Evolutionary conservation across 768 basidiomycete species (phyloP).

Genomic region (Russula sp.): DNA sequence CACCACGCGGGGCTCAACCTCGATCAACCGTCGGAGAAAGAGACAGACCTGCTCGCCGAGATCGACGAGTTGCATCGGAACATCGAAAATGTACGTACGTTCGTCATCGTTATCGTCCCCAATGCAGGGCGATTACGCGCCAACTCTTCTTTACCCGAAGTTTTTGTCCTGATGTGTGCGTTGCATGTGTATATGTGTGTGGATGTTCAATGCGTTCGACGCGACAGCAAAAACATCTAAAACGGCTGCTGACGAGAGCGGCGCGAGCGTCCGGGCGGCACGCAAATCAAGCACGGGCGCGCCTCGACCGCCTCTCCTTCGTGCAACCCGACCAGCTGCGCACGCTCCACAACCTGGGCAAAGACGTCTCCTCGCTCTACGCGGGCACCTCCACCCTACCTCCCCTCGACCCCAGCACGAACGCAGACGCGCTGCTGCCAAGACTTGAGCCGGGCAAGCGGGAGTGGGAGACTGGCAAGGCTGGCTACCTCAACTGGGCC

Average conservation of each 20-base stretch:
- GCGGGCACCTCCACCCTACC: constrained; percentile 43
- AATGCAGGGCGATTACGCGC: no score
- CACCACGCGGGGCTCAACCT: constrained; percentile 73
- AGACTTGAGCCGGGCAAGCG: constrained; percentile 56
- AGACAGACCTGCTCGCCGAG: constrained; percentile 47
- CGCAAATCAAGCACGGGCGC: constrained; percentile 40
- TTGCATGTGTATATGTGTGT: no score
- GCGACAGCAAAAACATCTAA: constrained; percentile 57
- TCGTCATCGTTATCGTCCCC: no score
- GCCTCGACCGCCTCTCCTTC: constrained; percentile 37
- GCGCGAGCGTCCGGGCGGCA: constrained; percentile 41
- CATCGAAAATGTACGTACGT: constrained; percentile 59
- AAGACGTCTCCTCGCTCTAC: constrained; percentile 40
- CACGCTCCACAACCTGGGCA: constrained; percentile 34
- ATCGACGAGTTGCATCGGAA: constrained; percentile 58
- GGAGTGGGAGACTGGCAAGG: constrained; percentile 68
- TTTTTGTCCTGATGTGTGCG: no score
- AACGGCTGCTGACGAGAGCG: constrained; percentile 48
- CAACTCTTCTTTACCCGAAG: no score
- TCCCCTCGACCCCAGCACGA: constrained; percentile 20
- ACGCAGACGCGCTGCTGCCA: constrained; percentile 10
- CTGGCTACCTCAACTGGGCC: constrained; percentile 77
- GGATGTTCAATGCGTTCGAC: no score
- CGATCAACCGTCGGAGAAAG: constrained; percentile 45
- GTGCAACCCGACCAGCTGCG: constrained; percentile 38